A percentile compares a stretch with the other conserved stretches of the same genome.
Evolutionary conservation across 805 yeast species (phyloP).

Genomic region (Candida gorgasii): DNA sequence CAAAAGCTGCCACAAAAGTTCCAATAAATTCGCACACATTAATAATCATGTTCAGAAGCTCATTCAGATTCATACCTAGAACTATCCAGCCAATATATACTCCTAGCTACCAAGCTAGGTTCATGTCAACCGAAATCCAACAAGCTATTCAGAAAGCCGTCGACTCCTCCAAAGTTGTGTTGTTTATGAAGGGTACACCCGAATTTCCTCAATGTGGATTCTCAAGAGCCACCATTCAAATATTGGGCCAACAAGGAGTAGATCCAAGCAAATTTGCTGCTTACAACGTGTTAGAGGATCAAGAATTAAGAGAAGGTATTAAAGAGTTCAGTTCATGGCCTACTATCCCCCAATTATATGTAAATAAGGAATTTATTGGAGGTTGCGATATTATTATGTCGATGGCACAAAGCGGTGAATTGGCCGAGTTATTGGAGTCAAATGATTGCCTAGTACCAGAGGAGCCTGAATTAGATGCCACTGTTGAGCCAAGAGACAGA

Average conservation of each 20-base stretch:
- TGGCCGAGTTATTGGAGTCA: constrained; percentile 77
- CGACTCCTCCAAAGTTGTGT: constrained; percentile 86
- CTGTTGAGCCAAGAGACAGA: constrained; percentile 40
- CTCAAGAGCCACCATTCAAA: constrained; percentile 90
- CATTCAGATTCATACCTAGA: constrained; percentile 1
- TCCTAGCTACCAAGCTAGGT: constrained; percentile 34
- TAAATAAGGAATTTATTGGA: constrained; percentile 88
- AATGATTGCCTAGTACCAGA: constrained; percentile 80
- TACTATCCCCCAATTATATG: constrained; percentile 94
- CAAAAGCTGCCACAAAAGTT: too few species aligned
- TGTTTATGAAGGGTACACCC: constrained; percentile 98
- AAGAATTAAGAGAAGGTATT: constrained; percentile 90
- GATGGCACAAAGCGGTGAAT: constrained; percentile 91
- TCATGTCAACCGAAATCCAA: constrained; percentile 73
- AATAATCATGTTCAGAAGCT: constrained; percentile 10
- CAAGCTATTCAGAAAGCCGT: constrained; percentile 87
- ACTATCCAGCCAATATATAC: not conserved
- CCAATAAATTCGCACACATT: constrained; percentile 6
- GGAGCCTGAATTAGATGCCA: constrained; percentile 51
- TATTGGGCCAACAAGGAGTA: constrained; percentile 94
- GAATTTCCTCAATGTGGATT: constrained; percentile 98
- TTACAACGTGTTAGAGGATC: constrained; percentile 92
- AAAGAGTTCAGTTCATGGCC: constrained; percentile 98
- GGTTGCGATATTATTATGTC: constrained; percentile 94
- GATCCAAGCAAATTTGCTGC: constrained; percentile 97